These are phyloP conservation scores for Patellaria atrata DNA, from an alignment of 495 filamentous ascomycete species.

Conservation along the genomic window DNA sequence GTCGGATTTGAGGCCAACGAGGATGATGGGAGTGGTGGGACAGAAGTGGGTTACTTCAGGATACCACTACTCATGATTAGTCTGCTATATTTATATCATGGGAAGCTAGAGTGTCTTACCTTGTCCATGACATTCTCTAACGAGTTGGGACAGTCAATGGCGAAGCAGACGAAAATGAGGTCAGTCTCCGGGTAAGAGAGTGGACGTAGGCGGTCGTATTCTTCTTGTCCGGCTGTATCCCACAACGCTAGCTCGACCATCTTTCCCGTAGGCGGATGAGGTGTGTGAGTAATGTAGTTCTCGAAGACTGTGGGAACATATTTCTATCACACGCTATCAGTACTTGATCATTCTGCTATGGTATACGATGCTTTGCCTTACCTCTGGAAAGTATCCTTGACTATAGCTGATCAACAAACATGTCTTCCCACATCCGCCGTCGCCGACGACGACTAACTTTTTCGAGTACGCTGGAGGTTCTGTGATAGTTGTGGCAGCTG, in stretches of 20 bases:
- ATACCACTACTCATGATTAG: slow-evolving; percentile 61
- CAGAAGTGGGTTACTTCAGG: slow-evolving; percentile 98
- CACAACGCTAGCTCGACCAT: slow-evolving; percentile 90
- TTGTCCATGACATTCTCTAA: slow-evolving; percentile 98
- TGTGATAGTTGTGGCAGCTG: slow-evolving; percentile 70
- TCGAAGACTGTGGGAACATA: slow-evolving; percentile 98
- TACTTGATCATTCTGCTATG: slow-evolving; percentile 1
- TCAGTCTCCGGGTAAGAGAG: slow-evolving; percentile 97
- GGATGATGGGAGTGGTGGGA: slow-evolving; percentile 87
- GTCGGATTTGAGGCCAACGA: slow-evolving; percentile 92
- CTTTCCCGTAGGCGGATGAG: slow-evolving; percentile 74
- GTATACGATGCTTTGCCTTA: slow-evolving; percentile 29
- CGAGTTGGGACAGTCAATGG: slow-evolving; percentile 95
- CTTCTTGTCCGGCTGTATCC: slow-evolving; percentile 98
- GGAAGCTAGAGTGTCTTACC: slow-evolving; percentile 35
- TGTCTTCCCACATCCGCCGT: slow-evolving; percentile 97
- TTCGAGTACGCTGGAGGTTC: slow-evolving; percentile 87
- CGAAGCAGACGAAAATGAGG: slow-evolving; percentile 95
- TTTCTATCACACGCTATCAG: slow-evolving; percentile 49
- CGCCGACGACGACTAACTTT: slow-evolving; percentile 96
- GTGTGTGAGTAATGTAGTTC: slow-evolving; percentile 96
- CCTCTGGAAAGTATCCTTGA: slow-evolving; percentile 97
- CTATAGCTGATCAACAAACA: slow-evolving; percentile 96
- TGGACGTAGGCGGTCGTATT: slow-evolving; percentile 90
- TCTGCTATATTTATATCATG: slow-evolving; percentile 1